These are phyloP conservation scores for Fusarium fujikuroi DNA, from an alignment of 2,329 filamentous ascomycete genomes.

Conservation along the genomic window DNA sequence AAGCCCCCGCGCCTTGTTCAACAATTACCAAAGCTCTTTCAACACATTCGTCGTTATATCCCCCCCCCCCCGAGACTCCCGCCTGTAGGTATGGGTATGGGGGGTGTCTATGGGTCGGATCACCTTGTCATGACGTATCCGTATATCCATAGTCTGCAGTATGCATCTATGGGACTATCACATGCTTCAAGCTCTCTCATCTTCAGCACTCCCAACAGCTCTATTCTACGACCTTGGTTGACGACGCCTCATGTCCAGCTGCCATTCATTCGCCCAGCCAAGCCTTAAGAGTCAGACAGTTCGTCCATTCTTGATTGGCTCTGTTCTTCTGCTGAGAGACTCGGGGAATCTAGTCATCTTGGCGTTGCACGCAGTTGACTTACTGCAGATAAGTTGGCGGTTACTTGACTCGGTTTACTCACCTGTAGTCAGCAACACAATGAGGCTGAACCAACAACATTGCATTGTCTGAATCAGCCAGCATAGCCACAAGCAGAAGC, in stretches of 20 bases:
- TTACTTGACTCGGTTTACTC: slow-evolving; percentile 33
- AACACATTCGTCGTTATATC: slow-evolving; percentile 27
- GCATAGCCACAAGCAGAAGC: slow-evolving; percentile 16
- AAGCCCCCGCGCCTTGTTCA: slow-evolving; percentile 6
- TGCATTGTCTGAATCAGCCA: slow-evolving; percentile 22
- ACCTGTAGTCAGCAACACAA: slow-evolving; percentile 19
- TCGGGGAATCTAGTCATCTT: slow-evolving; percentile 30
- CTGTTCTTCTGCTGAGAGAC: slow-evolving; percentile 9
- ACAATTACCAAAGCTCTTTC: slow-evolving; percentile 12
- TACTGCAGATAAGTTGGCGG: slow-evolving; percentile 18
- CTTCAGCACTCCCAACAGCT: slow-evolving; percentile 26
- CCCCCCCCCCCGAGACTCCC: slow-evolving; percentile 26
- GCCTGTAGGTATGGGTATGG: not conserved
- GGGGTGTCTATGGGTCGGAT: slow-evolving; percentile 1
- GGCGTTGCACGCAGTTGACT: slow-evolving; percentile 28
- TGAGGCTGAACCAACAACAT: slow-evolving; percentile 21
- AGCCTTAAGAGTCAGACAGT: slow-evolving; percentile 20
- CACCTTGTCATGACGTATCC: slow-evolving; percentile 29
- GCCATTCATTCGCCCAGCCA: slow-evolving; percentile 9
- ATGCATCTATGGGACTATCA: slow-evolving; percentile 44
- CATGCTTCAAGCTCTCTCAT: slow-evolving; percentile 37
- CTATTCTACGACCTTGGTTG: slow-evolving; percentile 20
- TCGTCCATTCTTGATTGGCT: slow-evolving; percentile 19
- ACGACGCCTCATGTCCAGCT: slow-evolving; percentile 30
- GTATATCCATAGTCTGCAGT: slow-evolving; percentile 31